phyloP scores from a whole-genome alignment of 2,329 filamentous ascomycete species.

The Fusarium brachygibbosum region DNA sequence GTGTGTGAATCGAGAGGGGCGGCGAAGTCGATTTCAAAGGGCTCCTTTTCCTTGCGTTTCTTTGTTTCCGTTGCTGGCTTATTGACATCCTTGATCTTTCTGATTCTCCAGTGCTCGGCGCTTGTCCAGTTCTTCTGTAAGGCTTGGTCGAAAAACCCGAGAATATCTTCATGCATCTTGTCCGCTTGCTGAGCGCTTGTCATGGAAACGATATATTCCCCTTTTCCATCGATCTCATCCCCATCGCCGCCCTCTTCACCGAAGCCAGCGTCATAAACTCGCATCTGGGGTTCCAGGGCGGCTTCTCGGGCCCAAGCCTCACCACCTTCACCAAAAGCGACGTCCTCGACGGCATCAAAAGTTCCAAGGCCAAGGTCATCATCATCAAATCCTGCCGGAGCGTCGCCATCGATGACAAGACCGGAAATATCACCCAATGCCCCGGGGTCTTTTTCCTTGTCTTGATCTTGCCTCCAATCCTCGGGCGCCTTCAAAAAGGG shows the following conservation, averaged over 20 bases:
- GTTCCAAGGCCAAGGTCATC: conserved; percentile 80
- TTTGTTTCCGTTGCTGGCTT: conserved; percentile 73
- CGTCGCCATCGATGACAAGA: conserved; percentile 88
- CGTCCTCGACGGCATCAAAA: conserved; percentile 78
- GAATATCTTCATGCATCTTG: conserved; percentile 87
- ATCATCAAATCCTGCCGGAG: conserved; percentile 78
- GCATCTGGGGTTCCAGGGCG: conserved; percentile 86
- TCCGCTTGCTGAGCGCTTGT: conserved; percentile 74
- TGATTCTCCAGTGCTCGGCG: conserved; percentile 98
- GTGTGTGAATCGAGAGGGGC: conserved; percentile 78
- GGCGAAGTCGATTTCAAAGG: conserved; percentile 92
- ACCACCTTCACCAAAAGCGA: conserved; percentile 94
- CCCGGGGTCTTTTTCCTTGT: conserved; percentile 70
- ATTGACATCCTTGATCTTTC: conserved; percentile 84
- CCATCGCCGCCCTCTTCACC: conserved; percentile 66
- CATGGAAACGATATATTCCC: conserved; percentile 85
- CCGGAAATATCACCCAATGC: conserved; percentile 77
- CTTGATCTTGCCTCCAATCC: conserved; percentile 81
- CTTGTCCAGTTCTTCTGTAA: conserved; percentile 97
- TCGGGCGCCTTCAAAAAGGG: conserved; percentile 92
- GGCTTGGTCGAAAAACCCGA: conserved; percentile 98
- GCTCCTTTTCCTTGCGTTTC: conserved; percentile 93
- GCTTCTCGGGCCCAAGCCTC: conserved; percentile 96
- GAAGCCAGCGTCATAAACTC: conserved; percentile 76
- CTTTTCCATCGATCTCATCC: conserved; percentile 65